Evolutionary conservation across 2,329 filamentous ascomycete genomes (phyloP).

Genomic region (Aspergillus sp.): DNA sequence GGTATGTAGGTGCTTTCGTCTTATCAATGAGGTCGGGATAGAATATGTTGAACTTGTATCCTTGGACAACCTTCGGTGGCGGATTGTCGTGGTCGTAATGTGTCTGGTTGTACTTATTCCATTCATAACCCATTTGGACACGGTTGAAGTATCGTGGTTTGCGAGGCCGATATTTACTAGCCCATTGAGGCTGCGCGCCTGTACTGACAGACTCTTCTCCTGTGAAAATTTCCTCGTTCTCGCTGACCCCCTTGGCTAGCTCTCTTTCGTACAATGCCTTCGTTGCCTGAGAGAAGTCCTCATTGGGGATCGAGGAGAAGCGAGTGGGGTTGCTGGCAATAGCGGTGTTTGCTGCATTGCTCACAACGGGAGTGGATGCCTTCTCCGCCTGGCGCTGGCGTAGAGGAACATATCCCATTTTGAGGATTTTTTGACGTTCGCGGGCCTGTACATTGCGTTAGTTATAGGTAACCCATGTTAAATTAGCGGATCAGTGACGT

Average conservation of each 20-base stretch:
- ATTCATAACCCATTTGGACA: constrained; percentile 98
- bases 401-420: constrained; percentile 67
- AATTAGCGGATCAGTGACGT: constrained; percentile 24
- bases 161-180: constrained; percentile 78
- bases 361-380: constrained; percentile 29
- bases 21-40: constrained; percentile 97
- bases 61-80: constrained; percentile 95
- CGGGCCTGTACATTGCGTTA: constrained; percentile 38
- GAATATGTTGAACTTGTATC: constrained; percentile 99
- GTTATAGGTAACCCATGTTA: neutral
- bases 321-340: constrained; percentile 60
- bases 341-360: constrained; percentile 43
- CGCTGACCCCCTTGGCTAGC: constrained; percentile 82
- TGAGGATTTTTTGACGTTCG: constrained; percentile 61
- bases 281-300: constrained; percentile 83
- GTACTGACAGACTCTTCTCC: constrained; percentile 78
- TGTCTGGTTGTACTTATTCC: constrained; percentile 99
- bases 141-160: constrained; percentile 98
- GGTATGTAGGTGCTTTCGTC: constrained; percentile 89
- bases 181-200: constrained; percentile 70
- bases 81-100: constrained; percentile 99
- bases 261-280: constrained; percentile 90
- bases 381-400: constrained; percentile 46
- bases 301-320: constrained; percentile 68
- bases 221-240: constrained; percentile 94